phyloP scores from a whole-genome alignment of 805 yeast genomes.

The Kregervanrija pseudodelftensis region DNA sequence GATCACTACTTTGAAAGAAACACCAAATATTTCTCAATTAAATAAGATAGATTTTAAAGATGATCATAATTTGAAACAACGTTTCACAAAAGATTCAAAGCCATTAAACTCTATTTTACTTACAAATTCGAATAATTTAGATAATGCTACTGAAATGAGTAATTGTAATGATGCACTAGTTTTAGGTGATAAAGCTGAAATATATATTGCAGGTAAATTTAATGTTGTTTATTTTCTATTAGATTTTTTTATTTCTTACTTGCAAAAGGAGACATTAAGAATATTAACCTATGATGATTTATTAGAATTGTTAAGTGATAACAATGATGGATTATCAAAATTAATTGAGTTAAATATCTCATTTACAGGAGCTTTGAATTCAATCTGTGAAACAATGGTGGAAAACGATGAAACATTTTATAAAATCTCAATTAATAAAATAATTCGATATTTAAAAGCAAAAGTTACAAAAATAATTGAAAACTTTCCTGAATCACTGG shows the following conservation, averaged over 20 bases:
- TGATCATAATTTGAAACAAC: conserved; percentile 22
- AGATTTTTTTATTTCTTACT: conserved; percentile 24
- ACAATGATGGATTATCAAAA: not conserved
- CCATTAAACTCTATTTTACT: conserved; percentile 37
- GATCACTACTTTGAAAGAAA: no score
- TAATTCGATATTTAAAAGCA: conserved; percentile 30
- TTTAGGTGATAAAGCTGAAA: conserved; percentile 31
- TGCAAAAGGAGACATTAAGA: conserved; percentile 24
- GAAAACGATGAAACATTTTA: conserved; percentile 40
- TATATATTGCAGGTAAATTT: conserved; percentile 35
- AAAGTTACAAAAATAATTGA: conserved; percentile 31
- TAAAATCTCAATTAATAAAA: conserved; percentile 35
- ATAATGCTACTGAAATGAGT: conserved; percentile 12
- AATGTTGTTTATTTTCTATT: conserved; percentile 35
- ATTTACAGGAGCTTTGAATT: conserved; percentile 21
- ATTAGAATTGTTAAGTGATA: conserved; percentile 18
- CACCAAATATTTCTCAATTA: conserved; percentile 30
- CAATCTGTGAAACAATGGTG: conserved; percentile 33
- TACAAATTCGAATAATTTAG: not conserved
- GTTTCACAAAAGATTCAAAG: conserved; percentile 22
- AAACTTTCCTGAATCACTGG: conserved; percentile 31
- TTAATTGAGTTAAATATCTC: conserved; percentile 23
- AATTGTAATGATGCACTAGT: conserved; percentile 27
- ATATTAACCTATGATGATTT: conserved; percentile 38
- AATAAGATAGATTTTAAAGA: conserved; percentile 32